Evolutionary conservation across 306 rosid genomes (phyloP).

Genomic region (Myrica gale): DNA sequence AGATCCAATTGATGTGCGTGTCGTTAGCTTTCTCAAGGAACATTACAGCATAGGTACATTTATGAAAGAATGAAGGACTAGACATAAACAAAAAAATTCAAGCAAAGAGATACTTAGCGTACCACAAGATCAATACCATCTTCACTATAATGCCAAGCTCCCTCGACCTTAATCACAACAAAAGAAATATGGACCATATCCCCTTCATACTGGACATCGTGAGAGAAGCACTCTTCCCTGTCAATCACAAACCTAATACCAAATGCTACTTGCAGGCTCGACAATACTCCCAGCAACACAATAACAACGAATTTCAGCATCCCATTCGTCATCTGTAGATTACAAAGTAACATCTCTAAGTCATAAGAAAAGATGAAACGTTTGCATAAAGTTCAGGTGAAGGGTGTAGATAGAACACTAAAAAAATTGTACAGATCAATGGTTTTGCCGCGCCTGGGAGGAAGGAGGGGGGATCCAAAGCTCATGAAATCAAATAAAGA

Average conservation of each 20-base stretch:
- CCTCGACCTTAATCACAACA: constrained; percentile 54
- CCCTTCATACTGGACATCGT: constrained; percentile 46
- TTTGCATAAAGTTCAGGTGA: no score
- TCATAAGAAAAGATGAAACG: background rate
- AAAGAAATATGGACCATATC: constrained; percentile 66
- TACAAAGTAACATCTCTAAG: background rate
- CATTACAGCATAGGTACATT: background rate
- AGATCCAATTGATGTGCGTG: background rate
- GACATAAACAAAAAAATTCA: background rate
- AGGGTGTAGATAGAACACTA: background rate
- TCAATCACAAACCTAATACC: constrained; percentile 76
- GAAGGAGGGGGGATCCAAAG: background rate
- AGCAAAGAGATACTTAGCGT: constrained; percentile 1
- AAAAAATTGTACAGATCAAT: background rate
- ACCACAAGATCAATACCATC: constrained; percentile 62
- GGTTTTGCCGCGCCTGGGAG: no score
- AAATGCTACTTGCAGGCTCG: constrained; percentile 33
- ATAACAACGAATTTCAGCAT: constrained; percentile 24
- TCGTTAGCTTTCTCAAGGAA: background rate
- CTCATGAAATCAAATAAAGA: background rate
- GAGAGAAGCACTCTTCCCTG: constrained; percentile 62
- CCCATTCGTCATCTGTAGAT: constrained; percentile 43
- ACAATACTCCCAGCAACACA: constrained; percentile 30
- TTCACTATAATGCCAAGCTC: constrained; percentile 48
- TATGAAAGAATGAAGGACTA: background rate